Conservation (phyloP, 2,329 filamentous ascomycete genomes). For the Epichloe sibirici region DNA sequence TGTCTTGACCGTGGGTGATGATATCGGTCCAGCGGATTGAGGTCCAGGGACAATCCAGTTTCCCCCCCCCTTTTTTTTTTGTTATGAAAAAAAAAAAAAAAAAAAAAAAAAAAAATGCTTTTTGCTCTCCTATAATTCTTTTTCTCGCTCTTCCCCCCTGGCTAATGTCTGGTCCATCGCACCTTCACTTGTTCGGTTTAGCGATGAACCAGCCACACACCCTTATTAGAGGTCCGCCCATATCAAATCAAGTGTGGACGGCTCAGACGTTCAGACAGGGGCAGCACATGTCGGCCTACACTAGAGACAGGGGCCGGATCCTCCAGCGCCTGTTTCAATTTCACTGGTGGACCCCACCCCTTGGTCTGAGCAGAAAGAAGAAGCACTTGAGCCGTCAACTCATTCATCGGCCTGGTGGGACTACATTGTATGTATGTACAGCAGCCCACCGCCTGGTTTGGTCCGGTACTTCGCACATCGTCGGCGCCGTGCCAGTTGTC, state of each 20-base stretch:
- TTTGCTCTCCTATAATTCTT: background rate
- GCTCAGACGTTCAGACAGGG: conserved; percentile 5
- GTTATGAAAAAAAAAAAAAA: background rate
- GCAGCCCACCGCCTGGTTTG: background rate
- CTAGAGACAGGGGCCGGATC: background rate
- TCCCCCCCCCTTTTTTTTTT: background rate
- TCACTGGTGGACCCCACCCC: conserved; percentile 8
- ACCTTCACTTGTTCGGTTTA: no score
- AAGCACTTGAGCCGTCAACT: background rate
- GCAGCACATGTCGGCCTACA: conserved; percentile 3
- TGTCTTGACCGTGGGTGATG: no score
- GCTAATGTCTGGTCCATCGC: background rate
- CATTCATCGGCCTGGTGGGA: background rate
- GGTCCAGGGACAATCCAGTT: no score
- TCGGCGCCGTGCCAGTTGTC: background rate
- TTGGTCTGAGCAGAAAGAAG: conserved; percentile 6
- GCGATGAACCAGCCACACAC: background rate
- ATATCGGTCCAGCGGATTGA: no score
- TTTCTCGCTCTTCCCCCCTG: background rate
- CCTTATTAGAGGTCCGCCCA: background rate
- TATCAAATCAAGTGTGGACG: background rate
- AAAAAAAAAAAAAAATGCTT: background rate
- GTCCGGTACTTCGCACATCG: background rate
- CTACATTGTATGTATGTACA: no score
- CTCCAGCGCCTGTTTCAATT: conserved; percentile 12